Base-by-base conservation (phyloP, 1,139 yeast genomes). In the Pneumocystis wakefieldiae region DNA sequence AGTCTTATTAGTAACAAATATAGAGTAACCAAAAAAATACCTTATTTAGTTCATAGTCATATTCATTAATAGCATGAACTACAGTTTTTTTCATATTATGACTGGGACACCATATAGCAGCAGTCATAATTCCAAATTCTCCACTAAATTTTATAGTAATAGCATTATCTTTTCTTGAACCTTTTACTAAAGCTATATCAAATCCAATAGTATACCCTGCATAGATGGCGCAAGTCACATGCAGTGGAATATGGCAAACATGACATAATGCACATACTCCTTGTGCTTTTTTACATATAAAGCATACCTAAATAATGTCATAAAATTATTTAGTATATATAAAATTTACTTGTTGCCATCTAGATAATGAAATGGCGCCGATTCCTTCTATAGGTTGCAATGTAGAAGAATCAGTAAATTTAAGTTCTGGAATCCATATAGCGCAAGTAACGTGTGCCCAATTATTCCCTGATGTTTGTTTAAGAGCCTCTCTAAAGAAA, bases 401-500 rank as follows among this genome's bases (percentile, higher is more conserved):
- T 1, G 71, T 64, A 1, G 68, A 66, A 0, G 77, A 65, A 65
- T 77, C 74, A 0, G 78, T 81, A 70, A 80, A 81, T 29, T 72
- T 72, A 15, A 80, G 71, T 29, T 73, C 75, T 0, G 77, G 73
- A 15, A 73, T 76, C 72, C 84, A 84, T 0, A 87, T 65, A 0
- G 94, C 86, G 74, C 98, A 91, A 4, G 83, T 68, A 6, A 86
- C 76, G 75, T 91, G 97, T 55, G 86, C 84, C 97, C 97, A 91
- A 65, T 78, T 78, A 1, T 88, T 87, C 41, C 80, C 82, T 17
- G 72, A 70, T 0, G 95, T 83, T n/a, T 89, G 80, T 69, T 87
- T 87, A 69, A 90, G 73, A 58, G 83, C 89, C 67, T 48, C 55
- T 12, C 55, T 48, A 48, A 15, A 48, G 24, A 24, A 24, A 24